These are phyloP conservation scores for Coemansia sp. DNA, from an alignment of 192 early-diverging fungal genomes.

Conservation along the genomic window DNA sequence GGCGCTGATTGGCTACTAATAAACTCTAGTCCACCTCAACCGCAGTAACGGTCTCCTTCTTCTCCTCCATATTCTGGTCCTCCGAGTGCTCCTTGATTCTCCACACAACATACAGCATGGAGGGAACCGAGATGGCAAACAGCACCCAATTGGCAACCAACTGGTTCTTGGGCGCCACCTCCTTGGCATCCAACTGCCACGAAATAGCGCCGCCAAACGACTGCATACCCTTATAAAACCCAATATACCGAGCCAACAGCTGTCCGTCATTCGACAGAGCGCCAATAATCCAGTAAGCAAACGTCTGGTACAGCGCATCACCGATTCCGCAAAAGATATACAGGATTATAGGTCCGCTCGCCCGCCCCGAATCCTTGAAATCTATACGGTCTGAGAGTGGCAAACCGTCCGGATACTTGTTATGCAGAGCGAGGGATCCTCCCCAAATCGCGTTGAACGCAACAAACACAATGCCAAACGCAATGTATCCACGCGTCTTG, in stretches of 20 bases:
- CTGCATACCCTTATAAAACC: slow-evolving; percentile 94
- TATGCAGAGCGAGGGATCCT: slow-evolving; percentile 68
- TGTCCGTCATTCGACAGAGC: slow-evolving; percentile 82
- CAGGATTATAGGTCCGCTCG: slow-evolving; percentile 65
- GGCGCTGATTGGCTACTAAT: no score
- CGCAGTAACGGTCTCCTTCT: neutral
- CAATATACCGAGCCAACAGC: slow-evolving; percentile 73
- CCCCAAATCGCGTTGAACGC: slow-evolving; percentile 66
- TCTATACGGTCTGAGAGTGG: slow-evolving; percentile 38
- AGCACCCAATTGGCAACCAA: slow-evolving; percentile 64
- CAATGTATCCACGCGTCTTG: slow-evolving; percentile 67
- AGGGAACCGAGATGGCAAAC: slow-evolving; percentile 52
- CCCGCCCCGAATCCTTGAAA: slow-evolving; percentile 51
- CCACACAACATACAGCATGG: slow-evolving; percentile 59
- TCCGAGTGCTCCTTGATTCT: slow-evolving; percentile 56
- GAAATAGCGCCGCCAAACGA: slow-evolving; percentile 72
- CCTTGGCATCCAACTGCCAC: slow-evolving; percentile 70
- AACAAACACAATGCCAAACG: slow-evolving; percentile 53
- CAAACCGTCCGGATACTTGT: slow-evolving; percentile 53
- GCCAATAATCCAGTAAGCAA: slow-evolving; percentile 86
- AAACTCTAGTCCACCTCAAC: neutral
- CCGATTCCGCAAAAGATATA: slow-evolving; percentile 77
- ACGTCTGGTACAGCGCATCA: slow-evolving; percentile 85
- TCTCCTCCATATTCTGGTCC: slow-evolving; percentile 1
- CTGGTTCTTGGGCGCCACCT: slow-evolving; percentile 50